These are phyloP conservation scores for Massarina eburnea DNA, from an alignment of 2,329 filamentous ascomycete genomes.

Conservation along the genomic window DNA sequence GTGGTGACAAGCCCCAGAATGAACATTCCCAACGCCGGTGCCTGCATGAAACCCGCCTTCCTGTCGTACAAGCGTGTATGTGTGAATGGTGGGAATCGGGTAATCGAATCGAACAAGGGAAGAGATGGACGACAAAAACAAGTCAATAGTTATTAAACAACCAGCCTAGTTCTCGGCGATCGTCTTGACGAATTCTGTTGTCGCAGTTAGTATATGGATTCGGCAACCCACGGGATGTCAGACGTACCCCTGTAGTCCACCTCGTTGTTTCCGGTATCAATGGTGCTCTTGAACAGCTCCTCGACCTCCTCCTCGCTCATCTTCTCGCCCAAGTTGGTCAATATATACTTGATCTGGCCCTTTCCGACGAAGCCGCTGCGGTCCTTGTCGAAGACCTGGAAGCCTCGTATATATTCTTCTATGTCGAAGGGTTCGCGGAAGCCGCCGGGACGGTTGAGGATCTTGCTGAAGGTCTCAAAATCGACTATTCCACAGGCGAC, in stretches of 20 bases:
- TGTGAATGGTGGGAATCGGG: slow-evolving; percentile 11
- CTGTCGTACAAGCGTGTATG: slow-evolving; percentile 25
- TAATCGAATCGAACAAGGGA: slow-evolving; percentile 1
- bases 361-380: slow-evolving; percentile 98
- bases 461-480: slow-evolving; percentile 94
- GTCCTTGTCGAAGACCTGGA: slow-evolving; percentile 99
- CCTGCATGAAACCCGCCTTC: slow-evolving; percentile 17
- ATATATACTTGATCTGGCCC: slow-evolving; percentile 94
- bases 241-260: slow-evolving; percentile 91
- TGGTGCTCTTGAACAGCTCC: slow-evolving; percentile 89
- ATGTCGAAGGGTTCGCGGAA: slow-evolving; percentile 98
- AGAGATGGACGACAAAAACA: not conserved
- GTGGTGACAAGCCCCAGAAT: slow-evolving; percentile 7
- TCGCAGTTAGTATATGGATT: slow-evolving; percentile 10
- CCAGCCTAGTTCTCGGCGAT: slow-evolving; percentile 41
- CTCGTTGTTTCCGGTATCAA: slow-evolving; percentile 93
- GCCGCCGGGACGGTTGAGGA: slow-evolving; percentile 94
- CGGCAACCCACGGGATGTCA: not conserved
- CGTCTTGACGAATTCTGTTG: slow-evolving; percentile 43
- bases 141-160: not conserved
- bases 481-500: slow-evolving; percentile 66
- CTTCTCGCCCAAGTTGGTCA: slow-evolving; percentile 98
- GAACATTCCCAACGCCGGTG: slow-evolving; percentile 29
- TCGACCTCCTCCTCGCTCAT: slow-evolving; percentile 99
- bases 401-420: slow-evolving; percentile 96